phyloP scores from a whole-genome alignment of 2,329 filamentous ascomycete species.

The Neofusicoccum sp. region DNA sequence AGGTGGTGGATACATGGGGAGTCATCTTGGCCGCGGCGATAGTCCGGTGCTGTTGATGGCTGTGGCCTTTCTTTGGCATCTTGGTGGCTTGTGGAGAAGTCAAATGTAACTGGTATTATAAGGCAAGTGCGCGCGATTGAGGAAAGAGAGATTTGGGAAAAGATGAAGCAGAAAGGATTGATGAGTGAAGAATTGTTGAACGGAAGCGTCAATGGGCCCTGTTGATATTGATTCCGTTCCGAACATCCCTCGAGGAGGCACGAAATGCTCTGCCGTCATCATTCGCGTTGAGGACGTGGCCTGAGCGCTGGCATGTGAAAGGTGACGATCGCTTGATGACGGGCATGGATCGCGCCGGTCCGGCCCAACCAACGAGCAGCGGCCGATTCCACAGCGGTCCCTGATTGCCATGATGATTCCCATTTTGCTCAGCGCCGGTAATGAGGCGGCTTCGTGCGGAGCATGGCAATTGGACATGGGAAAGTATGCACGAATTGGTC shows the following conservation, averaged over 20 bases:
- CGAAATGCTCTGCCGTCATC: neutral
- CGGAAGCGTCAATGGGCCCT: neutral
- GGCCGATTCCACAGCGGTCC: constrained; percentile 3
- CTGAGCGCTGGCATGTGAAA: constrained; percentile 11
- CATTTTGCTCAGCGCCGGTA: neutral
- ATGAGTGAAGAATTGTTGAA: neutral
- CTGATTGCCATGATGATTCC: neutral
- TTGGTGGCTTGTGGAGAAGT: neutral
- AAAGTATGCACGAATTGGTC: too few species aligned
- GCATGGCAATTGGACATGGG: neutral
- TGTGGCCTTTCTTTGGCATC: constrained; percentile 8
- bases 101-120: too few species aligned
- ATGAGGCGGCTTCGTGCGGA: neutral
- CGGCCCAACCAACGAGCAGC: constrained; percentile 7
- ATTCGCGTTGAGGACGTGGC: neutral
- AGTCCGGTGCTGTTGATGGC: neutral
- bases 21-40: neutral
- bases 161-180: neutral
- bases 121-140: too few species aligned
- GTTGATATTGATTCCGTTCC: neutral
- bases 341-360: constrained; percentile 8
- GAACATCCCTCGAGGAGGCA: neutral
- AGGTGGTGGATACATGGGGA: neutral
- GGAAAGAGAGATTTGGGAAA: too few species aligned
- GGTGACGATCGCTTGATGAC: neutral